Conservation (phyloP, 2,329 filamentous ascomycete species). For the Aspergillus hiratsukae region DNA sequence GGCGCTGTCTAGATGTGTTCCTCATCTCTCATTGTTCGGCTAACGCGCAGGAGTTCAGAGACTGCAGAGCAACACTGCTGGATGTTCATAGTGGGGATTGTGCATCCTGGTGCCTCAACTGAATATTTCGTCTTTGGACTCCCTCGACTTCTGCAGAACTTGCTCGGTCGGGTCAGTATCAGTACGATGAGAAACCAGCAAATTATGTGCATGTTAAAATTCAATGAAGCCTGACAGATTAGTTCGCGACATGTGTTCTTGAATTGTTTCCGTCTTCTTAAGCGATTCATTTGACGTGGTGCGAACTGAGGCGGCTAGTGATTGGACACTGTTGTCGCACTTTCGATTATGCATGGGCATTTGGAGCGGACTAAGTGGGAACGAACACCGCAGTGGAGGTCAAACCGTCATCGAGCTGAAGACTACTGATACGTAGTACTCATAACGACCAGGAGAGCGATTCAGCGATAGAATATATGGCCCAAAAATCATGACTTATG, state of each 20-base stretch:
- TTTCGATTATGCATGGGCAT: slow-evolving; percentile 6
- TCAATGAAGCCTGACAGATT: not conserved
- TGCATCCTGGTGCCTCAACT: not conserved
- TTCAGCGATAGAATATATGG: not conserved
- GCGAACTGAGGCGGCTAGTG: slow-evolving; percentile 15
- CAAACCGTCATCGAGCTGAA: not conserved
- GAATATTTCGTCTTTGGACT: not conserved
- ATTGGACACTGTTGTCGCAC: slow-evolving; percentile 15
- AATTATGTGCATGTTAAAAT: not conserved
- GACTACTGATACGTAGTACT: not conserved
- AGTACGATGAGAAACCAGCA: not conserved
- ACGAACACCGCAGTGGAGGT: not conserved
- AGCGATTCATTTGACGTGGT: slow-evolving; percentile 4
- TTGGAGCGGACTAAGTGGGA: not conserved
- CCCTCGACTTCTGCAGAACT: not conserved
- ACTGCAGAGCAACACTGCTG: not conserved
- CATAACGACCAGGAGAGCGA: not conserved
- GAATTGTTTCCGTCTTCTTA: not conserved
- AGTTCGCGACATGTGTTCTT: not conserved
- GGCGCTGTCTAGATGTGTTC: not conserved
- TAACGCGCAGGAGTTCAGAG: not conserved
- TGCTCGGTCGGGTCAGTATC: not conserved
- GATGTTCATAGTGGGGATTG: not conserved
- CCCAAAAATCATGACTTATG: not conserved
- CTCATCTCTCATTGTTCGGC: not conserved